Percentiles rank a stretch among this genome's conserved stretches.
Conservation (phyloP, 2,329 filamentous ascomycete species). For the Colletotrichum zoysiae region DNA sequence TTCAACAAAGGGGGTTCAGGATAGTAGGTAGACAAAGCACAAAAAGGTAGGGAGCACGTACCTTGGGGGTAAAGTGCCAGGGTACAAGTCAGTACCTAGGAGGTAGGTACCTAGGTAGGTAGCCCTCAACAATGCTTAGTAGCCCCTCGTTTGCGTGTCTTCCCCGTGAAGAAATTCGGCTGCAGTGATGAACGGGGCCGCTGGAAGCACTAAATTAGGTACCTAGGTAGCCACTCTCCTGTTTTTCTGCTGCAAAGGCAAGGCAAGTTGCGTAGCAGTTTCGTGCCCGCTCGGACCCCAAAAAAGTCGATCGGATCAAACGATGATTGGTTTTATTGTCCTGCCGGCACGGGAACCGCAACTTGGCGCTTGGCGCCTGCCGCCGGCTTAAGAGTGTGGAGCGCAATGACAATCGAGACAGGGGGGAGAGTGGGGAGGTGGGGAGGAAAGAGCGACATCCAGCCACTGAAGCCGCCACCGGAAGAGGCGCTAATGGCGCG, state of each 20-base stretch:
- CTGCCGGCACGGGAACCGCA: slow-evolving; percentile 5
- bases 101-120: background rate
- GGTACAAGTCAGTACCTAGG: no score
- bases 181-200: slow-evolving; percentile 26
- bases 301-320: slow-evolving; percentile 32
- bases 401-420: slow-evolving; percentile 16
- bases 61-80: no score
- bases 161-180: background rate
- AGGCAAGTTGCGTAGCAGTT: slow-evolving; percentile 23
- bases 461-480: slow-evolving; percentile 17
- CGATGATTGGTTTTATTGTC: slow-evolving; percentile 27
- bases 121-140: background rate
- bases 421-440: background rate
- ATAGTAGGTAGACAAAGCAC: background rate
- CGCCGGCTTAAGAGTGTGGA: slow-evolving; percentile 27
- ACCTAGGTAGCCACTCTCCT: background rate
- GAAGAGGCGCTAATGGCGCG: background rate
- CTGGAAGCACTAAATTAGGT: background rate
- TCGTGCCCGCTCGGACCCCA: slow-evolving; percentile 33
- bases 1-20: background rate
- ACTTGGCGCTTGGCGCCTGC: slow-evolving; percentile 32
- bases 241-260: background rate
- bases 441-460: background rate
- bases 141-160: slow-evolving; percentile 2
- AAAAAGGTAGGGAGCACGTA: background rate